Base-by-base conservation (phyloP, 2,329 filamentous ascomycete species). In the Calonectria crousiana region DNA sequence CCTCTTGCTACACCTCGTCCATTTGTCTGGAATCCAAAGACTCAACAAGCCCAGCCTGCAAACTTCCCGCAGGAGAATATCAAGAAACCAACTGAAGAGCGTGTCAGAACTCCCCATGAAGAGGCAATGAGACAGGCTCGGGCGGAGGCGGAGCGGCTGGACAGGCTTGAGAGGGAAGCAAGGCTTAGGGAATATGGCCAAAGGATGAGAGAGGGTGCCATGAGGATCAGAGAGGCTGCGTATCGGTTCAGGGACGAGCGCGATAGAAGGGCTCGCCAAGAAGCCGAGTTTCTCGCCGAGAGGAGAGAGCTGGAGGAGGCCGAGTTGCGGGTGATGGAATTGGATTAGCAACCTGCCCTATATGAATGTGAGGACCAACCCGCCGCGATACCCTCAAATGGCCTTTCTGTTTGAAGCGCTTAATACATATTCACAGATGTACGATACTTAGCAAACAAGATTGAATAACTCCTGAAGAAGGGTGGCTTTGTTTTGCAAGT, bases 201-300 rank as follows among this genome's bases (percentile, higher is more conserved):
- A 32, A 49, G 67, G 16, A 56, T 69, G 28, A 69, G 67, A 10
- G 67, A 69, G 44, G 41, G 53, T 1, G 67, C 67, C 9, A 69
- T 62, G n/a, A 41, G 67, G 6, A 60, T 69, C 20, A 28, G 67
- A 52, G 67, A 69, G 28, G 67, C 67, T 13, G 67, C 67, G 10
- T 69, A 62, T n/a, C 28, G 52, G 41, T 62, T 51, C 18, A 62
- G 58, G n/a, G 67, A 62, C 3, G 67, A 69, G 28, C 67, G 67
- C 8, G 67, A 69, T 18, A 62, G 52, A 23, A 26, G 26, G 13
- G 67, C 67, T 26, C 38, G 38, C 8, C 34, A 52, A n/a, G 38
- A 51, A 52, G 53, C 53, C 10, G 41, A 49, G 32, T 51, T 51
- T 41, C 26, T 49, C 8, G 67, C 53, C 1, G 53, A 62, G 20